phyloP scores from a whole-genome alignment of 495 filamentous ascomycete species.

The Hyaloscypha finlandica region DNA sequence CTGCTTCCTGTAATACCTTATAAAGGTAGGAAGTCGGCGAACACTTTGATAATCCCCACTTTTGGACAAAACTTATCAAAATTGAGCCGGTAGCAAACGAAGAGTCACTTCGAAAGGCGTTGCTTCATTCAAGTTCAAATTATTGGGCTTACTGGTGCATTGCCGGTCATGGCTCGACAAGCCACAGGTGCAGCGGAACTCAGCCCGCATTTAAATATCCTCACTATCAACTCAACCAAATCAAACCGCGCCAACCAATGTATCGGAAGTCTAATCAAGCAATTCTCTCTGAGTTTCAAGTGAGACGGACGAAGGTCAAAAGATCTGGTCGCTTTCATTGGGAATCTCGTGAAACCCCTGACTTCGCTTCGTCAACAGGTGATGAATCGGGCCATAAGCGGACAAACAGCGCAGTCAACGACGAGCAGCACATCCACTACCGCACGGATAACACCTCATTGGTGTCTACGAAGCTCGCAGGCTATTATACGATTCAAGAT shows the following conservation, averaged over 20 bases:
- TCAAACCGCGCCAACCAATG: no score
- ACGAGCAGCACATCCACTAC: neutral
- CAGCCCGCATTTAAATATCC: neutral
- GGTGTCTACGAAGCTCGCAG: neutral
- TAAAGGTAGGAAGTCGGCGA: neutral
- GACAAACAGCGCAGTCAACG: neutral
- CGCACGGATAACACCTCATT: neutral
- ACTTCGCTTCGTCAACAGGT: neutral
- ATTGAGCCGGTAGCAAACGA: no score
- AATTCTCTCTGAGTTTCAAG: neutral
- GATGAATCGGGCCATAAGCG: neutral
- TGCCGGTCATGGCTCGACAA: neutral
- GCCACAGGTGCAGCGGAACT: neutral
- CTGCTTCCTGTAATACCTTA: neutral
- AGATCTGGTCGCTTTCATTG: neutral
- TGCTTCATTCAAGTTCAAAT: no score
- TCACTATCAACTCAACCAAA: neutral
- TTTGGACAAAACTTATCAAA: no score
- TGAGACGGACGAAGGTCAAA: neutral
- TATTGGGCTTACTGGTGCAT: neutral
- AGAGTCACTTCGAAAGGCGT: no score
- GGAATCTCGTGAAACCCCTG: neutral
- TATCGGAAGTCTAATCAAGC: neutral
- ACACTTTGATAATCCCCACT: neutral
- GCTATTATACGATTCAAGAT: neutral